Base-by-base conservation (phyloP, 1,284 basidiomycete genomes). In the Stygiomarasmius scandens region DNA sequence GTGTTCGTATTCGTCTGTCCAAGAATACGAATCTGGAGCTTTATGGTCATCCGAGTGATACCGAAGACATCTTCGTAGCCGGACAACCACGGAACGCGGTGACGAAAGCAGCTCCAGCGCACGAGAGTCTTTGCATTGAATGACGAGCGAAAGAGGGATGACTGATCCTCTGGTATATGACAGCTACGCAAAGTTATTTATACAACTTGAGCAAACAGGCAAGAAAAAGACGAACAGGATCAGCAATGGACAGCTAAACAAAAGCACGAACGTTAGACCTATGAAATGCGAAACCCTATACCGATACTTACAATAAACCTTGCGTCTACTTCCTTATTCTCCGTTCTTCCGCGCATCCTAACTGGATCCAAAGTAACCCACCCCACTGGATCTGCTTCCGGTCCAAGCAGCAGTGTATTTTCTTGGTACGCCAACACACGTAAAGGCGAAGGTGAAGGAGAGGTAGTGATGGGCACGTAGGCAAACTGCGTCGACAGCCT, bases 91-190 rank as follows among this genome's bases (percentile, higher is more conserved):
- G 22, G 69, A 61, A 4, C 64, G 57, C 2, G 71, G 71, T 3
- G 68, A 62, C 36, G 70, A 69, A 5, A 77, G 62, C 2, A 70
- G 57, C 49, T 75, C 71, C 23, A 78, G 67, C 5, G 69, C 71
- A 57, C 75, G 68, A 1, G 53, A 20, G 54, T 78, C 71, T 9
- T 62, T 52, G 53, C 69, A 69, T 11, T 65, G 58, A 25, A 77
- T 60, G 14, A 63, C 64, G 4, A 78, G 48, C 22, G 69, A 64
- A 54, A 68, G 69, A 2, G 77, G 77, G 49, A 79, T 72, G 3
- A 72, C 65, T 9, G 73, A 70, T n/a, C 77, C 77, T 36, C 77
- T 70, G 2, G 75, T 73, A 58, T 77, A 78, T 2, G 66, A 71
- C 54, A 74, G 63, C 76, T 77, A 50, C 12, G 27, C 20, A 58